A percentile compares a stretch with the other conserved stretches of the same genome.
Evolutionary conservation across 2,329 filamentous ascomycete species (phyloP).

Genomic region (Lasiodiplodia gonubiensis): DNA sequence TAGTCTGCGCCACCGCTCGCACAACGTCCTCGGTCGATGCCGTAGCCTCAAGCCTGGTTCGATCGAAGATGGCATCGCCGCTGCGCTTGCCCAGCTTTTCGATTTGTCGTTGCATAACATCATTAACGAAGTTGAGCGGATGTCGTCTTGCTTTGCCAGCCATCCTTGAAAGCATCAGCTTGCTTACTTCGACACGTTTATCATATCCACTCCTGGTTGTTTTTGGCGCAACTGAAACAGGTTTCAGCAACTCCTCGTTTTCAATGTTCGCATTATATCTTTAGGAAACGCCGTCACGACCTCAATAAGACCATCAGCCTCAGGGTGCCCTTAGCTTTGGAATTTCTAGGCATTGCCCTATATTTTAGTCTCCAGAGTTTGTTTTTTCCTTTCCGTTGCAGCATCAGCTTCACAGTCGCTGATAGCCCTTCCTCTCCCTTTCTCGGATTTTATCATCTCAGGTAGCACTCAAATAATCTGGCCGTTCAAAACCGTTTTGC

Average conservation of each 20-base stretch:
- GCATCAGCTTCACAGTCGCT: not conserved
- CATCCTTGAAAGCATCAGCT: conserved; percentile 14
- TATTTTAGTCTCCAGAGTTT: conserved; percentile 11
- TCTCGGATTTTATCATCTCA: conserved; percentile 20
- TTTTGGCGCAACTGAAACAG: conserved; percentile 19
- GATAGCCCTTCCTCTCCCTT: conserved; percentile 7
- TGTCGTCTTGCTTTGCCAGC: conserved; percentile 11
- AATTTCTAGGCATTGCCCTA: conserved; percentile 27
- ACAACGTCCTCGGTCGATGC: conserved; percentile 10
- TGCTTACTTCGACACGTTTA: conserved; percentile 16
- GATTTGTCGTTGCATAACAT: conserved; percentile 26
- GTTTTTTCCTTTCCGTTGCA: not conserved
- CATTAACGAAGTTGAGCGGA: conserved; percentile 16
- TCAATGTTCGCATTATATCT: conserved; percentile 28
- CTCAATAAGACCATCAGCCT: conserved; percentile 29
- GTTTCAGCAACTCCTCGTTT: conserved; percentile 5
- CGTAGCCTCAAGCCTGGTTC: conserved; percentile 8
- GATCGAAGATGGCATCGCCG: conserved; percentile 9
- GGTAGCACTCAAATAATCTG: conserved; percentile 16
- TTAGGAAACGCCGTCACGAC: conserved; percentile 28
- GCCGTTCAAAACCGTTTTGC: conserved; percentile 4
- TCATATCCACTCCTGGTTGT: conserved; percentile 23
- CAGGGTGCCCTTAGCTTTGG: conserved; percentile 29
- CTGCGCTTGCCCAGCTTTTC: conserved; percentile 25
- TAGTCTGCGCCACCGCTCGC: conserved; percentile 12